These are phyloP conservation scores for Syzygium aromaticum DNA, from an alignment of 345 rosid genomes.

Conservation along the genomic window DNA sequence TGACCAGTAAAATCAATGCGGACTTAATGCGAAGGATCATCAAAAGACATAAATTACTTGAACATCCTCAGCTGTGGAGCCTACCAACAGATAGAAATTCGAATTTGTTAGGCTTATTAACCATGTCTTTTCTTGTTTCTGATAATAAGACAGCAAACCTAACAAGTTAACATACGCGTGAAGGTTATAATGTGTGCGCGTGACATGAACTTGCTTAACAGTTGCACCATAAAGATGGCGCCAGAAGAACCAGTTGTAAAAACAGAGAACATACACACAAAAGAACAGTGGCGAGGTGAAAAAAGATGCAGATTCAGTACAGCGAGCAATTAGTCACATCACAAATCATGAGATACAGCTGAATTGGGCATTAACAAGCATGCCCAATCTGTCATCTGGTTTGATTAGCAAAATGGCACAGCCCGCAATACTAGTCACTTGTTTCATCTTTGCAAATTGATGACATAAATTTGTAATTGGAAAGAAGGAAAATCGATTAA, in stretches of 20 bases:
- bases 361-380: neutral
- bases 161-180: neutral
- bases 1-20: neutral
- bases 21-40: neutral
- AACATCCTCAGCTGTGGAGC: neutral
- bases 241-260: neutral
- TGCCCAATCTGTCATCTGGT: neutral
- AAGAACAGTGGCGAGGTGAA: neutral
- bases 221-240: neutral
- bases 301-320: neutral
- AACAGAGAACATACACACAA: neutral
- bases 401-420: neutral
- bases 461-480: neutral
- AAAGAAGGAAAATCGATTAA: neutral
- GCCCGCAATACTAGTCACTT: neutral
- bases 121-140: neutral
- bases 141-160: neutral
- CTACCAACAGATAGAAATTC: neutral
- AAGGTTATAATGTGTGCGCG: neutral
- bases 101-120: neutral
- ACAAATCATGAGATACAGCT: neutral
- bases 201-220: neutral
- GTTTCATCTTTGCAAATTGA: neutral
- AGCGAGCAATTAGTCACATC: neutral
- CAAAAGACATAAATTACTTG: neutral